These are phyloP conservation scores for Trichosporon ovoides DNA, from an alignment of 1,284 basidiomycete genomes.

Conservation along the genomic window DNA sequence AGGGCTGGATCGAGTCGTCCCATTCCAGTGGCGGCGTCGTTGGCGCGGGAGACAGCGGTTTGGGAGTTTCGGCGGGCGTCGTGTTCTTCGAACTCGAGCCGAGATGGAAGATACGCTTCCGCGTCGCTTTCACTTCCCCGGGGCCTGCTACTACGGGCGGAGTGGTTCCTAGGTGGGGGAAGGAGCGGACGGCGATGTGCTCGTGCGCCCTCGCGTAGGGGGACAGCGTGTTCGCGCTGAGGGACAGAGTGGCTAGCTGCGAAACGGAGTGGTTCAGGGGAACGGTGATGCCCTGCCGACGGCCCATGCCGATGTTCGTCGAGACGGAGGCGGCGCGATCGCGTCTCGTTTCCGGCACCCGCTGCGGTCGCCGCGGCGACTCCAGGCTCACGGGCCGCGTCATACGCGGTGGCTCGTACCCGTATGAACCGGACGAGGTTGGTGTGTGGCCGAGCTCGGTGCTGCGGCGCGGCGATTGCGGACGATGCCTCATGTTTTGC, in stretches of 20 bases:
- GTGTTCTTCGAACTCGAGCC: constrained; percentile 49
- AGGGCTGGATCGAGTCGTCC: constrained; percentile 13
- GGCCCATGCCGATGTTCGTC: background rate
- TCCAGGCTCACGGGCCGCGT: background rate
- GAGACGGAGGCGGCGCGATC: background rate
- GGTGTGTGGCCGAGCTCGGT: background rate
- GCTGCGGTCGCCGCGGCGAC: background rate
- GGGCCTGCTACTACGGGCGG: constrained; percentile 20
- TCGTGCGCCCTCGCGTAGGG: constrained; percentile 81
- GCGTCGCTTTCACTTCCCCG: constrained; percentile 60
- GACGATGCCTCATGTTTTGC: constrained; percentile 2
- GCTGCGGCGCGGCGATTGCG: background rate
- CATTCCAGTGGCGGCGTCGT: constrained; percentile 20
- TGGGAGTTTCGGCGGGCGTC: background rate
- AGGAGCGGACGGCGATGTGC: constrained; percentile 83
- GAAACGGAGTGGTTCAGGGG: constrained; percentile 71
- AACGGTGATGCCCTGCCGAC: constrained; percentile 55
- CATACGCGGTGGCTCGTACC: background rate
- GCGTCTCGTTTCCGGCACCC: background rate
- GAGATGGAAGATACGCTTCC: constrained; percentile 68
- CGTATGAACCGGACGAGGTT: background rate
- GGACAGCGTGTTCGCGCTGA: constrained; percentile 82
- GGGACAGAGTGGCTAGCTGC: constrained; percentile 73
- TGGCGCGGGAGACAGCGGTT: background rate
- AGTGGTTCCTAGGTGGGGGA: constrained; percentile 55